Conservation (phyloP, 106 monocot genomes). For the Apostasia shenzhenica region DNA sequence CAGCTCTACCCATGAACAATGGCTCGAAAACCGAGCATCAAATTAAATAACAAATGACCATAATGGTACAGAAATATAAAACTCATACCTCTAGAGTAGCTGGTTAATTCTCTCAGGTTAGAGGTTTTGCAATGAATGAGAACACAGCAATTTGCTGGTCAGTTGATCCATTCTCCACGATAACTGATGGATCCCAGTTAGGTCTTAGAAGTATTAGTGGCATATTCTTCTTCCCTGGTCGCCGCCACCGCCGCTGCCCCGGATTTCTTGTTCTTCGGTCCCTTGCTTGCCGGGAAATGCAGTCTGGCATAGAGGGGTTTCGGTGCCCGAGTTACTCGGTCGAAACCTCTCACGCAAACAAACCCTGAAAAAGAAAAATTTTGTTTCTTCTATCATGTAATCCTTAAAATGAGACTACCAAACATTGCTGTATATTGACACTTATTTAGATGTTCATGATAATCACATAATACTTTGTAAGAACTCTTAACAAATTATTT, state of each 20-base stretch:
- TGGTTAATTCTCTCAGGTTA: slow-evolving; percentile 4
- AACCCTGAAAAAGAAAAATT: slow-evolving; percentile 8
- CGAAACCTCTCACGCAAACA: slow-evolving; percentile 27
- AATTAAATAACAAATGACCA: slow-evolving; percentile 10
- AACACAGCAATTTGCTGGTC: neutral
- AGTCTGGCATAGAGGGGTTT: slow-evolving; percentile 22
- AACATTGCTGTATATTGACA: no score
- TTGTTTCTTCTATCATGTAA: no score
- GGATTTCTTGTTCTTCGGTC: neutral
- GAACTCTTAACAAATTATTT: no score
- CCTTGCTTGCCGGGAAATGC: slow-evolving; percentile 21
- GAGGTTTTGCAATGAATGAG: slow-evolving; percentile 6
- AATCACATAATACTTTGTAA: no score
- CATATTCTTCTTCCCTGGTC: neutral
- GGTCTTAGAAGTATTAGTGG: neutral
- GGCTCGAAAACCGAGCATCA: slow-evolving; percentile 10
- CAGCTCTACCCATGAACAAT: slow-evolving; percentile 6
- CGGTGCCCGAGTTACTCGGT: slow-evolving; percentile 15
- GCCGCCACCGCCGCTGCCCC: neutral
- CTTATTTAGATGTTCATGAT: no score
- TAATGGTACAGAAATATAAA: slow-evolving; percentile 7
- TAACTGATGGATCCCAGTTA: slow-evolving; percentile 3
- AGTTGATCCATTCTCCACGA: slow-evolving; percentile 6
- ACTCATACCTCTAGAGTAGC: neutral
- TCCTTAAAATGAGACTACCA: no score